These are phyloP conservation scores for Diplodia corticola DNA, from an alignment of 2,329 filamentous ascomycete species.

Conservation along the genomic window DNA sequence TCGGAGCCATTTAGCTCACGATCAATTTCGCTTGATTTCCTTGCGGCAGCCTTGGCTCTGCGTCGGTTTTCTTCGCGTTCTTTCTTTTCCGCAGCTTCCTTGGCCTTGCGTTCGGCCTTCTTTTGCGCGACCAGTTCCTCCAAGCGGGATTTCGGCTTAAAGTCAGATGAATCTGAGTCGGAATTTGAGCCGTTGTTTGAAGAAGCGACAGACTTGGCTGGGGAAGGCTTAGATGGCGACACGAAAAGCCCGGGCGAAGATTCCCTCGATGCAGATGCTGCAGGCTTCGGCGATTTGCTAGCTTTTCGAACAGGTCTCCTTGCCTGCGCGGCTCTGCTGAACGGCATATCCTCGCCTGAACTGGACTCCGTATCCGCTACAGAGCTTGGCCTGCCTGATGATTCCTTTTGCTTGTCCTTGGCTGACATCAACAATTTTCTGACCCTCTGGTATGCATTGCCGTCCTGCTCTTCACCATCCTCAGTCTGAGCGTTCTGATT, in stretches of 20 bases:
- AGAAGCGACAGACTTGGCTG: conserved; percentile 37
- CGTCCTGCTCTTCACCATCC: conserved; percentile 30
- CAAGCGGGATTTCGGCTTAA: conserved; percentile 60
- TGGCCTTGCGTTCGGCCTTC: conserved; percentile 67
- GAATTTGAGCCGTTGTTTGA: conserved; percentile 33
- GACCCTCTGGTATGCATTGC: conserved; percentile 46
- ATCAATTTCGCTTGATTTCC: conserved; percentile 30
- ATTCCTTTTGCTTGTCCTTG: conserved; percentile 28
- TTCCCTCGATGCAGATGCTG: conserved; percentile 30
- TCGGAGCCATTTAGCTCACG: conserved; percentile 47
- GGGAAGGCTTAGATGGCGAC: conserved; percentile 44
- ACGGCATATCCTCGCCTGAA: conserved; percentile 24
- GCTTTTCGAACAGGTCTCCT: background rate
- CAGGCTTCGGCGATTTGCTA: background rate
- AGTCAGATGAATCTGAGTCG: conserved; percentile 48
- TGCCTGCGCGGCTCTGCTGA: background rate
- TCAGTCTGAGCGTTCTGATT: conserved; percentile 24
- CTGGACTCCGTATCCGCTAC: conserved; percentile 23
- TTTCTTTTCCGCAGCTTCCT: conserved; percentile 58
- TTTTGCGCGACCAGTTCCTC: conserved; percentile 73
- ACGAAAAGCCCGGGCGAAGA: conserved; percentile 60
- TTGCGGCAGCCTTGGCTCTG: conserved; percentile 21
- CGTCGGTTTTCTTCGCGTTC: conserved; percentile 40
- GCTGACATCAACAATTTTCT: conserved; percentile 47
- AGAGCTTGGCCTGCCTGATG: conserved; percentile 15